Evolutionary conservation across 495 filamentous ascomycete genomes (phyloP), one percentile per base, ranked within the genome.

Genomic region (Copromyces sp.): DNA sequence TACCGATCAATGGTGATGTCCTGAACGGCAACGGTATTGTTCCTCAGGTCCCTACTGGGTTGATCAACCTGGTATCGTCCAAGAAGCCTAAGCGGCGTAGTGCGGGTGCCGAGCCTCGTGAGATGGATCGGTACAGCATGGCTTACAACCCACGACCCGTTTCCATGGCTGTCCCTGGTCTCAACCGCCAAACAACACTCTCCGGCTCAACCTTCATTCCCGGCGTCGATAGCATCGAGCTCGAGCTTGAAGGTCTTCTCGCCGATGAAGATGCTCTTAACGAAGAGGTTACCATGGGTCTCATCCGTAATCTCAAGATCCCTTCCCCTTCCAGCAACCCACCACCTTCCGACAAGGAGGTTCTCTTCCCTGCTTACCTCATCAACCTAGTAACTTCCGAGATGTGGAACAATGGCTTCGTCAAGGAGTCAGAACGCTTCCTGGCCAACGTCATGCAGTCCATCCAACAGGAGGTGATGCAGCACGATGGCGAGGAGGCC

Each of bases 351-450:
- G 96, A 98, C 83, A 99, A 99, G 85, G 95, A 99, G 80, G 95
- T 99, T 40, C 85, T 99, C 69, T 99, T 98, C 88, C 96, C 95
- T 29, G 94, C 95, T 2, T 99, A 98, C 79, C 89, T 99, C 73
- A 99, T 99, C 84, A 99, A 99, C 81, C 89, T 99, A 39, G 95
- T 99, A 68, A 99, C 95, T 16, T 97, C 94, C 14, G 95, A 99
- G 83, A 99, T 99, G 95, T 99, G 95, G 95, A 99, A 99, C 85
- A 99, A 99, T 78, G 95, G 95, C 37, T 99, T 97, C 79, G 96
- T 99, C 74, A 98, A 99, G 85, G 95, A 99, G 84, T 98, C 95
- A 32, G 95, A 99, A 83, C 92, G 94, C 71, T 99, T 99, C 86
- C 84, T 99, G 71, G 95, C 95, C 72, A 99, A 98, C 80, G 95